These are phyloP conservation scores for Nicotiana attenuata DNA, from an alignment of 257 asterid genomes.

Conservation along the genomic window DNA sequence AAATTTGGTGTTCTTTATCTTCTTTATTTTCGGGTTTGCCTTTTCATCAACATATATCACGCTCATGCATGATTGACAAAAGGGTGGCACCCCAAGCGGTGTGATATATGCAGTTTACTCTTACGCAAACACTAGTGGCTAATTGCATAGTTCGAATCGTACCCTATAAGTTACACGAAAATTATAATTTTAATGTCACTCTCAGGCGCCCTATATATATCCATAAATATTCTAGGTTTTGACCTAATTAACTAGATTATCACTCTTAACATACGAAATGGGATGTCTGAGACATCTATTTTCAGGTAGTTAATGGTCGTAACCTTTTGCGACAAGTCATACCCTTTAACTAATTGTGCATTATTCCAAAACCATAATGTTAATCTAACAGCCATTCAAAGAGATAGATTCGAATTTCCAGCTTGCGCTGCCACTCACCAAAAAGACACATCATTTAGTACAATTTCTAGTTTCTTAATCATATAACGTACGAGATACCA, in stretches of 20 bases:
- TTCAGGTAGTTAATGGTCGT: not conserved
- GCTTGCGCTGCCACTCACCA: not conserved
- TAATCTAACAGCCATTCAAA: not conserved
- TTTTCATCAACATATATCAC: too few species aligned
- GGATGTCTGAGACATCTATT: not conserved
- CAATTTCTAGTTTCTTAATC: not conserved
- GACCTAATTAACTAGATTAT: not conserved
- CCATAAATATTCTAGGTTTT: not conserved
- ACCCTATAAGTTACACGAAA: too few species aligned
- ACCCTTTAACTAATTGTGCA: not conserved
- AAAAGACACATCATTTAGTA: not conserved
- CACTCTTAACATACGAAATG: not conserved
- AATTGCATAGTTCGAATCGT: too few species aligned
- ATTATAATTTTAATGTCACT: too few species aligned
- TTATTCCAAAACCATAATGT: not conserved
- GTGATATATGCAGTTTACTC: too few species aligned
- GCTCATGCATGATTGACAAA: too few species aligned
- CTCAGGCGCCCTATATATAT: fast-evolving
- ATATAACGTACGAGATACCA: not conserved
- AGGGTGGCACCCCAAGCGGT: too few species aligned
- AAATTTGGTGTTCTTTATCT: too few species aligned
- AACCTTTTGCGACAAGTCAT: not conserved
- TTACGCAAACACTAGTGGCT: too few species aligned
- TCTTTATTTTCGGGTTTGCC: too few species aligned
- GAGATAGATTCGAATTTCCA: not conserved